Percentiles rank a stretch among this genome's conserved stretches.
Conservation (phyloP, 768 basidiomycete genomes). For the Mycena albidolilacea region DNA sequence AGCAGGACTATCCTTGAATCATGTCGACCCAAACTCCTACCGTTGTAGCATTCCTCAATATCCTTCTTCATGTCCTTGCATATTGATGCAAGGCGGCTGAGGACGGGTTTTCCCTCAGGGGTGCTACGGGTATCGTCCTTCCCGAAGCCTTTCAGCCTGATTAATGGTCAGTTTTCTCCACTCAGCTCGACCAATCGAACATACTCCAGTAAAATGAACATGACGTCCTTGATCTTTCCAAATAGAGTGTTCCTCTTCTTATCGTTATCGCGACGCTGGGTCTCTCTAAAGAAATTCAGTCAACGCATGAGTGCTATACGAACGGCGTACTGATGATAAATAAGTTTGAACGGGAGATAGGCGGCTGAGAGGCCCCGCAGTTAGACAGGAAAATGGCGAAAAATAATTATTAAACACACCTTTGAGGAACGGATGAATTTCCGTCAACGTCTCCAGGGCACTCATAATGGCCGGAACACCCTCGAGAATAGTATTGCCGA, state of each 20-base stretch:
- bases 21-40: background rate
- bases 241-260: slow-evolving; percentile 22
- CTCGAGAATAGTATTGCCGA: slow-evolving; percentile 32
- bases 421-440: slow-evolving; percentile 34
- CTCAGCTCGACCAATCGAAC: background rate
- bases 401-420: background rate
- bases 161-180: background rate
- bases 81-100: slow-evolving; percentile 23
- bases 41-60: slow-evolving; percentile 35
- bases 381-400: background rate
- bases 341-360: slow-evolving; percentile 31
- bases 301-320: background rate
- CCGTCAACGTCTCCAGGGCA: slow-evolving; percentile 23
- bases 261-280: slow-evolving; percentile 29
- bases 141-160: slow-evolving; percentile 21
- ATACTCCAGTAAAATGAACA: slow-evolving; percentile 30
- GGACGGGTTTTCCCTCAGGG: slow-evolving; percentile 23
- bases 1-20: background rate
- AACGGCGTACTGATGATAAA: slow-evolving; percentile 29
- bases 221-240: slow-evolving; percentile 31
- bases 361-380: slow-evolving; percentile 5
- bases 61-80: slow-evolving; percentile 32
- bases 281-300: slow-evolving; percentile 23
- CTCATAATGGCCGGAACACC: slow-evolving; percentile 30
- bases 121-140: slow-evolving; percentile 26